These are phyloP conservation scores for Cladorrhinum sp. DNA, from an alignment of 2,329 filamentous ascomycete genomes.

Conservation along the genomic window DNA sequence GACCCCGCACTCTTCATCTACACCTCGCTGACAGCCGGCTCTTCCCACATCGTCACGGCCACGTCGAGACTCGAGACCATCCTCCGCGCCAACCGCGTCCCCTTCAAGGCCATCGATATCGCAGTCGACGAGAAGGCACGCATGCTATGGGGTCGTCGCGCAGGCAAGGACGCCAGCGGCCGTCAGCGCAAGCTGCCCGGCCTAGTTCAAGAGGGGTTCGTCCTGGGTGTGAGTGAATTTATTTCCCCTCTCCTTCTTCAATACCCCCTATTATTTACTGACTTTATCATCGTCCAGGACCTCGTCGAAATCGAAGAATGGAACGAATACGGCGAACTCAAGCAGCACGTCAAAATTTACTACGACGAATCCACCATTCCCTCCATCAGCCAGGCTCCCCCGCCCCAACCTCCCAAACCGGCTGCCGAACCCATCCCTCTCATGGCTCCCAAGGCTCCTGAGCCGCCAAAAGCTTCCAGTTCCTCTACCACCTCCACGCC, in stretches of 20 bases:
- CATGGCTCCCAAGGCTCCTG: constrained; percentile 32
- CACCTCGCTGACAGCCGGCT: constrained; percentile 92
- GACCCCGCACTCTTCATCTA: constrained; percentile 86
- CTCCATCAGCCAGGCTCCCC: constrained; percentile 51
- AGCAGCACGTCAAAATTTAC: constrained; percentile 73
- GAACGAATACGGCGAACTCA: constrained; percentile 97
- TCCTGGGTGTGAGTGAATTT: constrained; percentile 70
- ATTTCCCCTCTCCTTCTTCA: not conserved
- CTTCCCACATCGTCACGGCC: constrained; percentile 92
- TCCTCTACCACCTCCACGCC: constrained; percentile 23
- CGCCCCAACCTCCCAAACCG: constrained; percentile 49
- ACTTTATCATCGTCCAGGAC: constrained; percentile 56
- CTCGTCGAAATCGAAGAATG: constrained; percentile 94
- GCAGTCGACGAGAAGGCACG: constrained; percentile 86
- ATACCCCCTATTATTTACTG: not conserved
- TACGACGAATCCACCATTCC: constrained; percentile 61
- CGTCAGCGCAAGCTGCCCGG: constrained; percentile 76
- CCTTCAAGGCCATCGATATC: constrained; percentile 88
- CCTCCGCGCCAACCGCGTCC: constrained; percentile 87
- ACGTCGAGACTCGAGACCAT: constrained; percentile 96
- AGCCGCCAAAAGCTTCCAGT: constrained; percentile 28
- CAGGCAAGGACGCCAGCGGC: constrained; percentile 65
- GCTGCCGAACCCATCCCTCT: constrained; percentile 53
- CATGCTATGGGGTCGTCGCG: constrained; percentile 81
- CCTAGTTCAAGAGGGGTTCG: constrained; percentile 79